These are phyloP conservation scores for Globisporangium cylindrosporum DNA, from an alignment of 352 stramenopile genomes.

Conservation along the genomic window DNA sequence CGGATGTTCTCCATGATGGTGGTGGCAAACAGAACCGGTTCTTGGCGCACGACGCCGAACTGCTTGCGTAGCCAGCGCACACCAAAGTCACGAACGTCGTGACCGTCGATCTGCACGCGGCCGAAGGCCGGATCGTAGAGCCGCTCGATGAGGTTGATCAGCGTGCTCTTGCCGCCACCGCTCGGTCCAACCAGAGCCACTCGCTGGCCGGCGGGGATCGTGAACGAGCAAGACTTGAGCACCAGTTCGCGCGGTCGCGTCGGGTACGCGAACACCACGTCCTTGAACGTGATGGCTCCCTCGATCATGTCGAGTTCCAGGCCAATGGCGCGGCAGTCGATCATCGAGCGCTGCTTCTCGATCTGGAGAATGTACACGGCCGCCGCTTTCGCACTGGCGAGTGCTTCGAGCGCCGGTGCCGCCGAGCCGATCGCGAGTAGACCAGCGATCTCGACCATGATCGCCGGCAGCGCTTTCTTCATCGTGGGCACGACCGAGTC, in stretches of 20 bases:
- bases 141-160: constrained; percentile 83
- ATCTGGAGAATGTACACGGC: constrained; percentile 24
- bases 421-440: constrained; percentile 21
- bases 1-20: constrained; percentile 32
- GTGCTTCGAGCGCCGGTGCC: constrained; percentile 21
- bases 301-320: constrained; percentile 14
- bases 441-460: constrained; percentile 24
- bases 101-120: constrained; percentile 20
- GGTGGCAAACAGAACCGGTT: constrained; percentile 29
- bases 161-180: constrained; percentile 81
- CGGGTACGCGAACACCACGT: constrained; percentile 54
- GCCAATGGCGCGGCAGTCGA: constrained; percentile 19
- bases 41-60: constrained; percentile 90
- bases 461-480: constrained; percentile 20
- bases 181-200: constrained; percentile 23
- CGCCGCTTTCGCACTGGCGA: constrained; percentile 18
- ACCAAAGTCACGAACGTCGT: constrained; percentile 46
- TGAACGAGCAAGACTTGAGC: constrained; percentile 19
- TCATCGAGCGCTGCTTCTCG: constrained; percentile 20
- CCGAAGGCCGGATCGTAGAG: constrained; percentile 82
- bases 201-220: constrained; percentile 34
- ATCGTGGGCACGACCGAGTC: constrained; percentile 20
- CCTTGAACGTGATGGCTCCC: constrained; percentile 19
- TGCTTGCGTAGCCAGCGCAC: constrained; percentile 67
- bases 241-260: constrained; percentile 33